Conservation (phyloP, 257 asterid genomes). For the Petrea volubilis region DNA sequence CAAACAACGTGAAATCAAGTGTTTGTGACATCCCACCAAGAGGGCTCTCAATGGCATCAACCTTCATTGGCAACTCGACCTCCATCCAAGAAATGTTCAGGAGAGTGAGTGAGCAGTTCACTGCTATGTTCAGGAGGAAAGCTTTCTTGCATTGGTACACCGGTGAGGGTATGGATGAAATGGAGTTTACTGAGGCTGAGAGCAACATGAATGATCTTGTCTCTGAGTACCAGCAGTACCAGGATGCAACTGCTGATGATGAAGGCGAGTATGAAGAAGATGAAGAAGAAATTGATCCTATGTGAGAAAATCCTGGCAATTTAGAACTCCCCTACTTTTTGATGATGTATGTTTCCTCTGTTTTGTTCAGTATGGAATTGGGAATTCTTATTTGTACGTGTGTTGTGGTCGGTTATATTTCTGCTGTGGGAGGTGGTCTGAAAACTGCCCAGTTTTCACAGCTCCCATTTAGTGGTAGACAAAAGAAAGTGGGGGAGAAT, state of each 20-base stretch:
- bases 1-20: slow-evolving; percentile 88
- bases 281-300: slow-evolving; percentile 37
- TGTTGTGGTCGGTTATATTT: slow-evolving; percentile 19
- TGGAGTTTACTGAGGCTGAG: slow-evolving; percentile 92
- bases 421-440: slow-evolving; percentile 12
- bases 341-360: slow-evolving; percentile 16
- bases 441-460: slow-evolving; percentile 11
- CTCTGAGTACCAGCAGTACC: slow-evolving; percentile 91
- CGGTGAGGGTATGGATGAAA: slow-evolving; percentile 87
- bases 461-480: slow-evolving; percentile 15
- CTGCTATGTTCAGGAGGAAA: slow-evolving; percentile 93
- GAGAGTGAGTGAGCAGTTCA: slow-evolving; percentile 89
- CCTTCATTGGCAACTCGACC: slow-evolving; percentile 85
- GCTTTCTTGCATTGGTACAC: slow-evolving; percentile 97
- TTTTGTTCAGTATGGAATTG: slow-evolving; percentile 22
- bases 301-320: not conserved
- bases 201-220: slow-evolving; percentile 91
- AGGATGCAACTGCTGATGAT: slow-evolving; percentile 92
- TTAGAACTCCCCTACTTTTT: not conserved
- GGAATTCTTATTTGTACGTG: slow-evolving; percentile 2
- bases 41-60: slow-evolving; percentile 87
- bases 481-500: slow-evolving; percentile 10
- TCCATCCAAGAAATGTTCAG: slow-evolving; percentile 93
- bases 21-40: slow-evolving; percentile 92
- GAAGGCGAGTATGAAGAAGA: slow-evolving; percentile 79